Evolutionary conservation across 1,284 basidiomycete genomes (phyloP).

Genomic region (Exobasidium rhododendri): DNA sequence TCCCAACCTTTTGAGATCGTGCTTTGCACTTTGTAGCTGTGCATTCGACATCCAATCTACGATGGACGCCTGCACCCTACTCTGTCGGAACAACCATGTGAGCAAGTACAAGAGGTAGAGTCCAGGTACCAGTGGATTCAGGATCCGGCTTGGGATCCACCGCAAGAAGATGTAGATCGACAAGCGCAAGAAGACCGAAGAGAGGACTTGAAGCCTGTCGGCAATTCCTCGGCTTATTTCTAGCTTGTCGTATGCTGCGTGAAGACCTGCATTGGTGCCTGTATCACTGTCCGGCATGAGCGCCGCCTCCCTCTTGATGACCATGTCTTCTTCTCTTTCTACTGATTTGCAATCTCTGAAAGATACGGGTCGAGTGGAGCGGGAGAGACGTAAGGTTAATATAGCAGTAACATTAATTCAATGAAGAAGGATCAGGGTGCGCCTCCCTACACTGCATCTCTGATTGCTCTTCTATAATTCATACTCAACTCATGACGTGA

Average conservation of each 20-base stretch:
- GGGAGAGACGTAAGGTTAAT: too few relatives aligned
- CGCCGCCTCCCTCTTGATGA: constrained; percentile 10
- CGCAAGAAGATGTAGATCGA: constrained; percentile 44
- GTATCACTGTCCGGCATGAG: constrained; percentile 11
- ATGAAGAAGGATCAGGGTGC: too few relatives aligned
- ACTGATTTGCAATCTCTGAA: too few relatives aligned
- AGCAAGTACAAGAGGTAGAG: constrained; percentile 33
- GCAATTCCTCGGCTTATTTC: constrained; percentile 19
- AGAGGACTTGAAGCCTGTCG: constrained; percentile 28
- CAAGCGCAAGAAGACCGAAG: constrained; percentile 39
- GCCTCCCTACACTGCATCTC: too few relatives aligned
- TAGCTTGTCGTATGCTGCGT: not conserved
- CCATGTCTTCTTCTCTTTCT: too few relatives aligned
- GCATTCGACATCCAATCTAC: not conserved
- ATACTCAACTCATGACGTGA: too few relatives aligned
- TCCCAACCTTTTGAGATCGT: constrained; percentile 31
- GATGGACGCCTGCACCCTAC: constrained; percentile 15
- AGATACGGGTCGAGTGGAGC: too few relatives aligned
- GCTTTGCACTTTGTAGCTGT: constrained; percentile 15
- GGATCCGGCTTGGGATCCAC: constrained; percentile 39
- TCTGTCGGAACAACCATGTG: constrained; percentile 30
- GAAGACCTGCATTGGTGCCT: not conserved
- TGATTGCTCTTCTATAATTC: too few relatives aligned
- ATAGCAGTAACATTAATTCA: too few relatives aligned
- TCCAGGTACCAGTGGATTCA: constrained; percentile 30